These are phyloP conservation scores for Acrocalymma vagum DNA, from an alignment of 2,329 filamentous ascomycete species.

Conservation along the genomic window DNA sequence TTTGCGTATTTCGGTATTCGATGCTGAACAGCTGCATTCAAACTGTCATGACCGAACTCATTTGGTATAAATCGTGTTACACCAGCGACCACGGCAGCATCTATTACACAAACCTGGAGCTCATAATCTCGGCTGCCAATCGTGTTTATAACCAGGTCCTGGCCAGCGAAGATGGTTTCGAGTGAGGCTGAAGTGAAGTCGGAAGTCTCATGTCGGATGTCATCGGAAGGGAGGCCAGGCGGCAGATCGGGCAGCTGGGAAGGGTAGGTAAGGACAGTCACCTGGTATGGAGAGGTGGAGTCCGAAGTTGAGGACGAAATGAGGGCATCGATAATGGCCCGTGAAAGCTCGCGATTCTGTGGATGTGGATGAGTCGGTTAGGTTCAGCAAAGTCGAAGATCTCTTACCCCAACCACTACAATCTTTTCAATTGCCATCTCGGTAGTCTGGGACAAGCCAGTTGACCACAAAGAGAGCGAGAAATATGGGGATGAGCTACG, in stretches of 20 bases:
- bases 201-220: conserved; percentile 28
- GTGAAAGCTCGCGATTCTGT: conserved; percentile 34
- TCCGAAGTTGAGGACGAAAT: conserved; percentile 6
- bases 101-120: conserved; percentile 42
- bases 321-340: conserved; percentile 34
- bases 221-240: conserved; percentile 12
- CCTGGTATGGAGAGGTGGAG: conserved; percentile 9
- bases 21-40: conserved; percentile 38
- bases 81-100: conserved; percentile 49
- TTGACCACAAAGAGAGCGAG: background rate
- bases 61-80: conserved; percentile 52
- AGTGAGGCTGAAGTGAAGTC: conserved; percentile 44
- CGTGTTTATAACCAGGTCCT: conserved; percentile 49
- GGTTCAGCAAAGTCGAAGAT: background rate
- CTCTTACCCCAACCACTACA: conserved; percentile 35
- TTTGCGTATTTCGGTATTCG: conserved; percentile 39
- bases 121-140: conserved; percentile 34
- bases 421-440: conserved; percentile 31
- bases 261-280: conserved; percentile 36
- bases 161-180: conserved; percentile 39
- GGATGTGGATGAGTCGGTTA: conserved; percentile 10
- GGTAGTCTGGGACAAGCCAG: background rate
- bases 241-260: conserved; percentile 30
- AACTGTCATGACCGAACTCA: conserved; percentile 50
- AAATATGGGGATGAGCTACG: background rate